phyloP scores from a whole-genome alignment of 2,329 filamentous ascomycete species.

The Exophiala phaeomuriformis region DNA sequence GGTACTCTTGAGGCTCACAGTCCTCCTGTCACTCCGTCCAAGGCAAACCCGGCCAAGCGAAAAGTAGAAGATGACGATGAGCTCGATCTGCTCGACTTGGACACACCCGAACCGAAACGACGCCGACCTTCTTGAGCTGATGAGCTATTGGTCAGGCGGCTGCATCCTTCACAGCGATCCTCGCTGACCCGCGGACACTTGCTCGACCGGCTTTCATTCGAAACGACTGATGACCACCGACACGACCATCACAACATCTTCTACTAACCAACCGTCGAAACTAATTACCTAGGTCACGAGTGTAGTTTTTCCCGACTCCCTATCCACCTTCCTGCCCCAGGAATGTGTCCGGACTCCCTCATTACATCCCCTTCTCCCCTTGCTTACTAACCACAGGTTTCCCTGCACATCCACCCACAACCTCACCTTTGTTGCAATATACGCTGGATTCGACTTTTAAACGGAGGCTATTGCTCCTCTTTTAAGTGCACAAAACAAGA shows the following conservation, averaged over 20 bases:
- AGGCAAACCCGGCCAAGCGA: constrained; percentile 20
- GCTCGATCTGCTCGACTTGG: constrained; percentile 18
- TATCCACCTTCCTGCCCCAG: background rate
- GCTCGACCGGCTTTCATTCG: background rate
- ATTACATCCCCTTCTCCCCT: constrained; percentile 7
- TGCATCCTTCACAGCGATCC: background rate
- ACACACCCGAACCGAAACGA: constrained; percentile 26
- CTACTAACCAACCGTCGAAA: constrained; percentile 5
- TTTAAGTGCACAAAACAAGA: background rate
- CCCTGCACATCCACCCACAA: background rate
- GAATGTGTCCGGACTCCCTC: background rate
- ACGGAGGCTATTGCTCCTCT: background rate
- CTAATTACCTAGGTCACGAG: constrained; percentile 10
- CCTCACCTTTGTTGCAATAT: background rate
- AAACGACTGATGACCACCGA: background rate
- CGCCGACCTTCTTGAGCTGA: constrained; percentile 17
- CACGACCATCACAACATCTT: background rate
- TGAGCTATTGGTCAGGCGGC: background rate
- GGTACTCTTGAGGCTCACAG: background rate
- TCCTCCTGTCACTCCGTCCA: constrained; percentile 18
- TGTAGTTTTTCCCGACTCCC: background rate
- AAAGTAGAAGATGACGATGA: constrained; percentile 26
- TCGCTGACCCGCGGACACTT: background rate
- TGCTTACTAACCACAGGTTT: constrained; percentile 20
- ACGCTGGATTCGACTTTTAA: background rate